Conservation (phyloP, 2,329 filamentous ascomycete genomes). For the Verticillium nubilum region DNA sequence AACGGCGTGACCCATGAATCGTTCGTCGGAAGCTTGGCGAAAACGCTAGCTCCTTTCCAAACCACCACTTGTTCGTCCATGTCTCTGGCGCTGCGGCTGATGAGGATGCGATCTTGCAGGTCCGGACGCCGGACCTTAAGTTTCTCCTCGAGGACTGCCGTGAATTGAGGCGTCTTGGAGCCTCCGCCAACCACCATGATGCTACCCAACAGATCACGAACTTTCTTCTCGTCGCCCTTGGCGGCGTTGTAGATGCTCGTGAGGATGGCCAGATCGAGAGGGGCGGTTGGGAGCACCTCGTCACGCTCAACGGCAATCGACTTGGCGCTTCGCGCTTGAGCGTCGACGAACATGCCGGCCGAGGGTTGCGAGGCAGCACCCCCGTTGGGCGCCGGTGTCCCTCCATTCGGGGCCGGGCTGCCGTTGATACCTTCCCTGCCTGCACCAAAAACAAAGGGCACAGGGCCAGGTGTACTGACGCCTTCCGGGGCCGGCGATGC, state of each 20-base stretch:
- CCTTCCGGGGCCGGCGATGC: conserved; percentile 84
- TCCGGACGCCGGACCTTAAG: conserved; percentile 63
- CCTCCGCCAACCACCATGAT: conserved; percentile 90
- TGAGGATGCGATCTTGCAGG: conserved; percentile 54
- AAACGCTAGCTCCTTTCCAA: conserved; percentile 97
- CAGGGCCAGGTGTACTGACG: conserved; percentile 58
- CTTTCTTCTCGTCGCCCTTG: conserved; percentile 85
- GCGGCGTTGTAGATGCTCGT: conserved; percentile 84
- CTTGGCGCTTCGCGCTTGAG: conserved; percentile 43
- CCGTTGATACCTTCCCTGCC: conserved; percentile 38
- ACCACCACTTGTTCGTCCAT: conserved; percentile 96
- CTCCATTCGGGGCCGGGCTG: conserved; percentile 47
- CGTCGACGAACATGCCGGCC: conserved; percentile 43
- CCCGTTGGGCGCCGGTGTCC: conserved; percentile 32
- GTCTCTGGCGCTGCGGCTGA: conserved; percentile 73
- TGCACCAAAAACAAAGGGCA: conserved; percentile 50
- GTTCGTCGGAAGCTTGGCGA: conserved; percentile 86
- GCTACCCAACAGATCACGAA: conserved; percentile 80
- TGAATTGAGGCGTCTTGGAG: conserved; percentile 74
- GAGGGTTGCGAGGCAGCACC: conserved; percentile 27
- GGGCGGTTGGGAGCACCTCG: conserved; percentile 71
- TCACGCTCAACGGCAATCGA: conserved; percentile 66
- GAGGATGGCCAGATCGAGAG: conserved; percentile 84
- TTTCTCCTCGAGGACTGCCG: conserved; percentile 75
- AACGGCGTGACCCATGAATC: conserved; percentile 88